These are phyloP conservation scores for Elymus sibiricus DNA, from an alignment of 176 grass and related monocot genomes.

Conservation along the genomic window DNA sequence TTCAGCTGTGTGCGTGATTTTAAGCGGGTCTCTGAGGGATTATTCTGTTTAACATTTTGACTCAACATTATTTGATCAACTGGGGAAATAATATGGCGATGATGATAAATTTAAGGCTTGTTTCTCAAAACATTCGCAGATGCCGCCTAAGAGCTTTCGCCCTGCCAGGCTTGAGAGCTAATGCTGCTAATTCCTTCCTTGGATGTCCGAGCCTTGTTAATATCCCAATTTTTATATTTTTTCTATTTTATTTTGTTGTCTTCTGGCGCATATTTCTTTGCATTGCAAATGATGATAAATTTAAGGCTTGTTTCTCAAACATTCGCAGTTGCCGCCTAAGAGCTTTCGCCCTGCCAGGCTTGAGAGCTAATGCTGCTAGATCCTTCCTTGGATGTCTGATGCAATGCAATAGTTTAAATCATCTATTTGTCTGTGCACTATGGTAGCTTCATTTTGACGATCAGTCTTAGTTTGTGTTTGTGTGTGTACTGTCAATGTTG, in stretches of 20 bases:
- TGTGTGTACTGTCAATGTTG: too few relatives aligned
- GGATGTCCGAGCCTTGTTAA: conserved; percentile 41
- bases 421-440: too few relatives aligned
- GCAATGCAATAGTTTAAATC: too few relatives aligned
- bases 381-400: conserved; percentile 74
- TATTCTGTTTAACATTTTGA: neutral
- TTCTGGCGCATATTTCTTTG: neutral
- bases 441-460: too few relatives aligned
- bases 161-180: conserved; percentile 50
- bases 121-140: conserved; percentile 72
- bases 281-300: neutral
- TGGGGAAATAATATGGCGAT: neutral
- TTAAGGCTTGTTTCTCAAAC: conserved; percentile 64
- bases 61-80: too few relatives aligned
- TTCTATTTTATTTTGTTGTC: too few relatives aligned
- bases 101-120: conserved; percentile 42
- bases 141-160: conserved; percentile 50
- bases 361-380: conserved; percentile 57
- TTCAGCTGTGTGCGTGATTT: conserved; percentile 79
- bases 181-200: conserved; percentile 56
- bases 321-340: conserved; percentile 64
- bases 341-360: conserved; percentile 57
- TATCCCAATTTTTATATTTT: neutral
- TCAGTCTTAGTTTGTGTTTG: too few relatives aligned
- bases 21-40: conserved; percentile 78